Base-by-base conservation (phyloP, 2,329 filamentous ascomycete species). In the Myriosclerotinia scirpicola region DNA sequence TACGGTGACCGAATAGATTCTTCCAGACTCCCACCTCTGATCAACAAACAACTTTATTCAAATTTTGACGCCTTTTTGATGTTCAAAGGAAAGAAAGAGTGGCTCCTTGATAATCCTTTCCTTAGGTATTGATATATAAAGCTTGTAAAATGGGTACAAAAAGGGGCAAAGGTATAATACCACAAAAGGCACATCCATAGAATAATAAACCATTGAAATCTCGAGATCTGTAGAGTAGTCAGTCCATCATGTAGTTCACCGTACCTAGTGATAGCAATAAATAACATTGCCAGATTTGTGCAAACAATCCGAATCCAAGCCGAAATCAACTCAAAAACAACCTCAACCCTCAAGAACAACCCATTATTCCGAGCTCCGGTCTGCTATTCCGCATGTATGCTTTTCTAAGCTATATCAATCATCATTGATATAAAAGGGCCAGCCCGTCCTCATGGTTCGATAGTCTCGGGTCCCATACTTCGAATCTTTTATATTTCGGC, bases 281-380 rank as follows among this genome's bases (percentile, higher is more conserved):
- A 44, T 52, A 40, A 40, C 15, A 58, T 56, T 55, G 34, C 52
- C 38, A 44, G 17, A 42, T 58, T 17, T 58, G 54, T 58, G 17
- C 40, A 44, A 34, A 65, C 38, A 61, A 65, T 44, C 64, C 46
- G 44, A 53, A 60, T 14, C n/a, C 54, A 52, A n/a, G 44, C 54
- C 36, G 44, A 44, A 38, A 9, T 9, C 26, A 59, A 59, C 15
- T 50, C 20, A 44, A 60, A 34, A 60, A 34, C 54, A 44, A 65
- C 50, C 17, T 53, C 26, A 5, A 44, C 50, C 38, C n/a, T 36
- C 58, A 22, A 50, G 14, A 5, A 36, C 3, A 7, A 7, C 56
- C 34, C 38, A 38, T 38, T 50, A 38, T 38, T 50, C 30, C 44
- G 30, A 26, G 30, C 30, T 61, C 58, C 44, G 44, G 30, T 61